A percentile compares a stretch with the other conserved stretches of the same genome.
Evolutionary conservation across 495 filamentous ascomycete species (phyloP).

Genomic region (Hapsidospora chrysogenum): DNA sequence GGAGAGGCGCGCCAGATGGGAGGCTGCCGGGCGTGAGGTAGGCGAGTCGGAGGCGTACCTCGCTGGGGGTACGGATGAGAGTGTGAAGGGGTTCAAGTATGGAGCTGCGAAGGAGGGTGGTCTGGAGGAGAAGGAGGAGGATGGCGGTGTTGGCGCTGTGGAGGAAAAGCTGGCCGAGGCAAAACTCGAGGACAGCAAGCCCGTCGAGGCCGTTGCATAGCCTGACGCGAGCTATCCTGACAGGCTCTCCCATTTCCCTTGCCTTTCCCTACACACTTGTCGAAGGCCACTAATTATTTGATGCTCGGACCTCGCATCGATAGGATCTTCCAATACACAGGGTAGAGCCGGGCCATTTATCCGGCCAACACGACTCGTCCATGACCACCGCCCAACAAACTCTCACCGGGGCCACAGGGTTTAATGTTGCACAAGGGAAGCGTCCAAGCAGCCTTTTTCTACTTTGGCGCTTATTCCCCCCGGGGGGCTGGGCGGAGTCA

Average conservation of each 20-base stretch:
- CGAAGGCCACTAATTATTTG: too few species aligned
- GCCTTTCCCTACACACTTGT: too few species aligned
- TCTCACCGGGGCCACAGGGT: too few species aligned
- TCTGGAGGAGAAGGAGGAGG: background rate
- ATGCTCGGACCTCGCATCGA: too few species aligned
- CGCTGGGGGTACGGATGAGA: constrained; percentile 24
- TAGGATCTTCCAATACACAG: too few species aligned
- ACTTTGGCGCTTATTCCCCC: too few species aligned
- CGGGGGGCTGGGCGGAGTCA: too few species aligned
- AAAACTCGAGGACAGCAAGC: constrained; percentile 1
- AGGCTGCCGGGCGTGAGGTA: constrained; percentile 55
- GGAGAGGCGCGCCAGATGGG: constrained; percentile 52
- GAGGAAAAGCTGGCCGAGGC: constrained; percentile 1
- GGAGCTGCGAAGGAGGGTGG: background rate
- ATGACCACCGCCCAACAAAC: too few species aligned
- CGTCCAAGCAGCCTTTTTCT: too few species aligned
- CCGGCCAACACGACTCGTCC: too few species aligned
- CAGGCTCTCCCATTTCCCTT: background rate
- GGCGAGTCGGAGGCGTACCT: constrained; percentile 77
- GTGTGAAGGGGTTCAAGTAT: constrained; percentile 1
- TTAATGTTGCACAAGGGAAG: too few species aligned
- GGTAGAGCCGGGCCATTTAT: too few species aligned
- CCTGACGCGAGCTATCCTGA: background rate
- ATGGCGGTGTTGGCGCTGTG: background rate
- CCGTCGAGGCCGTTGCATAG: background rate